Percentiles rank a stretch among this genome's conserved stretches.
These are phyloP conservation scores for Ophiostoma australiae DNA, from an alignment of 2,329 filamentous ascomycete species.

Conservation along the genomic window DNA sequence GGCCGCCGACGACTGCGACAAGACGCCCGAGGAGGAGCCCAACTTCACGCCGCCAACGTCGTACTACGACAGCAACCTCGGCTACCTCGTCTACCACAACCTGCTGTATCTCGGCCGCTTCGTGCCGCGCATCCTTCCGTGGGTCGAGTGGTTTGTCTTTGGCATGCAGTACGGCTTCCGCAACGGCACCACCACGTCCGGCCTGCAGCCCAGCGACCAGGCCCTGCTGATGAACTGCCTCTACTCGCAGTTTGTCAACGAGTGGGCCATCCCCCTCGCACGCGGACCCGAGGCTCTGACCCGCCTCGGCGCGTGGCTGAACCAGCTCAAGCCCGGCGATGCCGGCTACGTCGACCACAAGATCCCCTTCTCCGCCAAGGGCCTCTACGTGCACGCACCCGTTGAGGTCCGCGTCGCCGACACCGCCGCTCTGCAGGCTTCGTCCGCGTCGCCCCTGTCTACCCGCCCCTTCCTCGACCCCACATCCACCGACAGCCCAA, in stretches of 20 bases:
- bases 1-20: constrained; percentile 73
- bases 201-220: constrained; percentile 71
- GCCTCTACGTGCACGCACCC: constrained; percentile 70
- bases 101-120: constrained; percentile 76
- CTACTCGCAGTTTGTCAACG: constrained; percentile 97
- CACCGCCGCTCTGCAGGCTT: constrained; percentile 41
- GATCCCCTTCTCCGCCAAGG: constrained; percentile 65
- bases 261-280: constrained; percentile 87
- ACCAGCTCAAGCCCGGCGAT: constrained; percentile 55
- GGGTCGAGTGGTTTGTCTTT: constrained; percentile 94
- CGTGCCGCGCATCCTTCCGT: constrained; percentile 72
- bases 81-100: constrained; percentile 89
- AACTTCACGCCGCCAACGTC: constrained; percentile 52
- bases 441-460: constrained; percentile 30
- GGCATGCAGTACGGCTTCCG: constrained; percentile 93
- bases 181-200: constrained; percentile 56
- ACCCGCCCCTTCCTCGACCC: constrained; percentile 52
- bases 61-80: constrained; percentile 77
- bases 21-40: constrained; percentile 40
- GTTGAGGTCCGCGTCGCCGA: constrained; percentile 73
- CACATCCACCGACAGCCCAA: constrained; percentile 56
- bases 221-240: constrained; percentile 94
- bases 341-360: constrained; percentile 51
- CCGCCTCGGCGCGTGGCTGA: constrained; percentile 81
- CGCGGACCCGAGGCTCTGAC: constrained; percentile 82